Conservation (phyloP, 1,284 basidiomycete species). For the Paramarasmius palmivorus region DNA sequence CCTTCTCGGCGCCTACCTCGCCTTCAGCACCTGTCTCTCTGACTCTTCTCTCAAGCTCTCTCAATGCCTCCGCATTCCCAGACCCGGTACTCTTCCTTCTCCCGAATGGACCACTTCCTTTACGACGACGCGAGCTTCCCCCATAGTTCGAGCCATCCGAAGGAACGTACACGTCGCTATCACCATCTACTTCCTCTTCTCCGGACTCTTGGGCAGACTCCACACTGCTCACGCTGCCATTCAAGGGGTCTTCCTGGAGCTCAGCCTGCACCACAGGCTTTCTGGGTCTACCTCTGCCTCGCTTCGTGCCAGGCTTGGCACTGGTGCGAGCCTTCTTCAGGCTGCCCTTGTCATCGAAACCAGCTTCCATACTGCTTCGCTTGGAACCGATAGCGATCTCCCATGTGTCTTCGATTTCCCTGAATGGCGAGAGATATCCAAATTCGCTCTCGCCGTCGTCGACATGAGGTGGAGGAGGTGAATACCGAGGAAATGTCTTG, state of each 20-base stretch:
- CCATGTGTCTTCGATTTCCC: background rate
- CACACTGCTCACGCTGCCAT: background rate
- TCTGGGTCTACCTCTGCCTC: background rate
- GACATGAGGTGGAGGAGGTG: background rate
- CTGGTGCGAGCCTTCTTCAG: background rate
- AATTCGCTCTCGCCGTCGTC: background rate
- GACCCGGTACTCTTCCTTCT: background rate
- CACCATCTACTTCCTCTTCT: background rate
- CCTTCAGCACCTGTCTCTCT: no score
- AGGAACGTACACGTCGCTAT: slow-evolving; percentile 1
- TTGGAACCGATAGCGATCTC: background rate
- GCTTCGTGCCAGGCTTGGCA: background rate
- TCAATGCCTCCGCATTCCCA: background rate
- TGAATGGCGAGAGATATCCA: background rate
- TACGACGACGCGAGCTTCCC: background rate
- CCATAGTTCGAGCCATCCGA: background rate
- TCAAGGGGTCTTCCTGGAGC: no score
- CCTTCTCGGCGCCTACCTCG: background rate
- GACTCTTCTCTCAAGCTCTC: background rate
- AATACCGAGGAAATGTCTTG: no score
- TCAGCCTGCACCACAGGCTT: no score
- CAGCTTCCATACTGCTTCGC: background rate
- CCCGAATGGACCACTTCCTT: background rate
- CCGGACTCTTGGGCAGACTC: background rate
- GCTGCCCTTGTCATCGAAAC: background rate